phyloP scores from a whole-genome alignment of 2,329 filamentous ascomycete genomes.

The Emericellopsis atlantica region DNA sequence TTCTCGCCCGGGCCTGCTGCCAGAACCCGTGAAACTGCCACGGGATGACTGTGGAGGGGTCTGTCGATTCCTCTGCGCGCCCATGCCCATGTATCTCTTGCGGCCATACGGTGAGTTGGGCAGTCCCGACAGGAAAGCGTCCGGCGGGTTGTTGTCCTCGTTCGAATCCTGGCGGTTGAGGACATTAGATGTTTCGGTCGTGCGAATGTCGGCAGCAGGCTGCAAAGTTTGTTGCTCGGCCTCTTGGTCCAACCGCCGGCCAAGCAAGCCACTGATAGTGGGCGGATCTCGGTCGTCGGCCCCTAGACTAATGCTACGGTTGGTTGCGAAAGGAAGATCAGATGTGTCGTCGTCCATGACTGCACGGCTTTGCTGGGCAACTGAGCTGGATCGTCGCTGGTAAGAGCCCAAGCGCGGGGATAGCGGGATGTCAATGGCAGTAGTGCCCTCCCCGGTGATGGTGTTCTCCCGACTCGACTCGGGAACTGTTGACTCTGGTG shows the following conservation, averaged over 20 bases:
- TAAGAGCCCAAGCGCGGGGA: constrained; percentile 49
- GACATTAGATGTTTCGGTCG: constrained; percentile 22
- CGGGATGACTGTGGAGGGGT: constrained; percentile 31
- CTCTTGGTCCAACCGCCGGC: constrained; percentile 14
- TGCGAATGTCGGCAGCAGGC: constrained; percentile 27
- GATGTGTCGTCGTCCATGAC: constrained; percentile 44
- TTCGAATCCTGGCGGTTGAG: constrained; percentile 25
- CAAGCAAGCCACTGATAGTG: constrained; percentile 50
- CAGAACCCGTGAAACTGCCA: constrained; percentile 30
- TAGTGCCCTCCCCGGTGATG: constrained; percentile 39
- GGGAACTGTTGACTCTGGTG: constrained; percentile 11
- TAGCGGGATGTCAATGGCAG: constrained; percentile 61
- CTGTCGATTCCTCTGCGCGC: constrained; percentile 17
- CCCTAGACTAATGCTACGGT: constrained; percentile 57
- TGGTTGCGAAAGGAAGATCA: constrained; percentile 45
- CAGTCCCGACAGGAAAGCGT: constrained; percentile 25
- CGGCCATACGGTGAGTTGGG: constrained; percentile 31
- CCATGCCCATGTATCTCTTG: constrained; percentile 32
- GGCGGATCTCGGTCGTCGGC: constrained; percentile 51
- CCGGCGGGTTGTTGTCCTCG: constrained; percentile 30
- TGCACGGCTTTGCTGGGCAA: constrained; percentile 48
- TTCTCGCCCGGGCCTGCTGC: constrained; percentile 22
- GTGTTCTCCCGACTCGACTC: constrained; percentile 22
- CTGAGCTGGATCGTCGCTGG: constrained; percentile 55
- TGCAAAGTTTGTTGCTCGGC: constrained; percentile 23